Evolutionary conservation across 2,329 filamentous ascomycete genomes (phyloP), one percentile per base, ranked within the genome.

Genomic region (Ceratocystiopsis brevicomis): DNA sequence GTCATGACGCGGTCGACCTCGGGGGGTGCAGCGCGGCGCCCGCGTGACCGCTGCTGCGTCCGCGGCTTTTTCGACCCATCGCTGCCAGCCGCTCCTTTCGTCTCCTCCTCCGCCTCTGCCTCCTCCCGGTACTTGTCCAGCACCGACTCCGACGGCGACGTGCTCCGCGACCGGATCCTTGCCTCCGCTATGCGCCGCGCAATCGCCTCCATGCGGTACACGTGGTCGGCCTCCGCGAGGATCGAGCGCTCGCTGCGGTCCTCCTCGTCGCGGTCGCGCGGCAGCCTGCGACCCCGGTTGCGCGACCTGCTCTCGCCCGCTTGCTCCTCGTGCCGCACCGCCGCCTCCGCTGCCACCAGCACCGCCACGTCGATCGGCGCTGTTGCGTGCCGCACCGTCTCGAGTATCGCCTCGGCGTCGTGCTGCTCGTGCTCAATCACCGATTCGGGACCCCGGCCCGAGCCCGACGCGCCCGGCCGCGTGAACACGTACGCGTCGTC

Each of bases 151-250:
- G 71, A 62, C 1, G 68, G 67, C 3, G 70, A 71, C 19, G 59
- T 55, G 44, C 63, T 68, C 42, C 69, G 66, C 30, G 68, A 69
- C 34, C 67, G 68, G 38, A 67, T 65, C 52, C 73, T 63, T 37
- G 75, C 67, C 44, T 66, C 62, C 38, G 62, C 66, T 43, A 70
- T 66, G 53, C 67, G 70, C 13, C 68, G 66, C 9, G 70, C 71
- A 44, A 69, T 61, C 19, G 61, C 61, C 35, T 63, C 62, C 53
- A 74, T 67, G 44, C 73, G 71, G 50, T 77, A 78, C 46, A 67
- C 64, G 44, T 63, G 61, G 52, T 78, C 63, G 30, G 73, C 74
- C 47, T 72, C 66, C 49, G 73, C 70, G 54, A 71, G 69, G 17
- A 51, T 51, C 18, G 49, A 44, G 17, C 49, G 49, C 40, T 51